These are phyloP conservation scores for Lachnellula occidentalis DNA, from an alignment of 2,329 filamentous ascomycete species.

Conservation along the genomic window DNA sequence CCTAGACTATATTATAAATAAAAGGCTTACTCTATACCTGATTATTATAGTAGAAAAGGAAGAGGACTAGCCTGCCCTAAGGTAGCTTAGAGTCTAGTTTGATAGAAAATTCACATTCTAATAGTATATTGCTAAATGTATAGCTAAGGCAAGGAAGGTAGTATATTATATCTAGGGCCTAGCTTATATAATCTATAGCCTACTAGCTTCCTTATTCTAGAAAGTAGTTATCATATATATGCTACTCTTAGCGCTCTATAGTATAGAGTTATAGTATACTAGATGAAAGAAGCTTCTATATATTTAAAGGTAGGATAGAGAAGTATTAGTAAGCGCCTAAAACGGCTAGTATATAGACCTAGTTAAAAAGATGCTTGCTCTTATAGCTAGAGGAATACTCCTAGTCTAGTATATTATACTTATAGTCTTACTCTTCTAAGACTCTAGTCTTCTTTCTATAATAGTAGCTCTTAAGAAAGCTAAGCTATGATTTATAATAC, in stretches of 20 bases:
- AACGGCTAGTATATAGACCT: neutral
- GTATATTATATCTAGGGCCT: neutral
- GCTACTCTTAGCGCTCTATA: no score
- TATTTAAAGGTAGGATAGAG: neutral
- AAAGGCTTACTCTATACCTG: neutral
- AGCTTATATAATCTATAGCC: neutral
- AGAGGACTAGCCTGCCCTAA: neutral
- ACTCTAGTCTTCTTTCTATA: no score
- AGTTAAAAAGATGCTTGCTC: neutral
- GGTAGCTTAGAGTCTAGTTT: no score
- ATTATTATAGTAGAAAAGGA: neutral
- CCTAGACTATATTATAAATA: neutral
- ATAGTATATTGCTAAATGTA: neutral
- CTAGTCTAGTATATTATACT: neutral
- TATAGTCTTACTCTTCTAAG: neutral
- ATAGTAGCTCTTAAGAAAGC: no score
- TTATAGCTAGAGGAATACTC: neutral
- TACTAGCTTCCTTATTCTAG: no score
- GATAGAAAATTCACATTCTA: neutral
- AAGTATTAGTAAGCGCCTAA: no score
- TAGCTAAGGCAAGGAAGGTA: neutral
- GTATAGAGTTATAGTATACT: no score
- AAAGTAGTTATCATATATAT: no score
- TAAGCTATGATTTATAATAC: no score
- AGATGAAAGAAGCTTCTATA: neutral